Evolutionary conservation across 1,139 yeast genomes (phyloP).

Genomic region (Diutina mesorugosa): DNA sequence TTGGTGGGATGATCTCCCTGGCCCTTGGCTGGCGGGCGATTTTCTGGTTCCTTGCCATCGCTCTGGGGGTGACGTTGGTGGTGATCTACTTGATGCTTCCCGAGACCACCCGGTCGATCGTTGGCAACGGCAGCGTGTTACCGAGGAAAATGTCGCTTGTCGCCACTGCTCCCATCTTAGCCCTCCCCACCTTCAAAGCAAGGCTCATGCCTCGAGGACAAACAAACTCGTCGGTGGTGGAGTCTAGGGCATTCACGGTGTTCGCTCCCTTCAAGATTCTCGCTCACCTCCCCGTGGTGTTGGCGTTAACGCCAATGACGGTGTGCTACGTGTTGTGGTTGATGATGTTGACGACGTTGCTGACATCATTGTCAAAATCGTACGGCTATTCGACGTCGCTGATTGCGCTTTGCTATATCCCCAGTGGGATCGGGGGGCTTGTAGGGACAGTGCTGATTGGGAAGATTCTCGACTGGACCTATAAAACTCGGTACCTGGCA

Average conservation of each 20-base stretch:
- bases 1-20: constrained; percentile 36
- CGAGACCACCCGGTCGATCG: constrained; percentile 57
- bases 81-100: constrained; percentile 38
- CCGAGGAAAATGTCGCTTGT: constrained; percentile 9
- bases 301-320: constrained; percentile 37
- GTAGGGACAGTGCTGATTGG: constrained; percentile 38
- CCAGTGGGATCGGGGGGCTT: constrained; percentile 50
- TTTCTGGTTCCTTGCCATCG: constrained; percentile 61
- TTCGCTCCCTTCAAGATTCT: constrained; percentile 35
- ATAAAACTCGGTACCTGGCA: constrained; percentile 13
- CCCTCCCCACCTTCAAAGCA: not conserved
- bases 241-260: constrained; percentile 17
- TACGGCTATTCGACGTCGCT: constrained; percentile 40
- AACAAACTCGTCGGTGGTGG: constrained; percentile 10
- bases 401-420: constrained; percentile 52
- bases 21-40: constrained; percentile 16
- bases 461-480: constrained; percentile 30
- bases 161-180: constrained; percentile 4
- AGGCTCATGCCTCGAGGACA: not conserved
- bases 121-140: constrained; percentile 35
- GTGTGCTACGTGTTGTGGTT: constrained; percentile 59
- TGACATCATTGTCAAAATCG: constrained; percentile 34
- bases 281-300: constrained; percentile 14
- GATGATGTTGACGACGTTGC: constrained; percentile 51
- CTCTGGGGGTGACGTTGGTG: constrained; percentile 31